Conservation (phyloP, 1,284 basidiomycete species). For the Ceratobasidium sp. region DNA sequence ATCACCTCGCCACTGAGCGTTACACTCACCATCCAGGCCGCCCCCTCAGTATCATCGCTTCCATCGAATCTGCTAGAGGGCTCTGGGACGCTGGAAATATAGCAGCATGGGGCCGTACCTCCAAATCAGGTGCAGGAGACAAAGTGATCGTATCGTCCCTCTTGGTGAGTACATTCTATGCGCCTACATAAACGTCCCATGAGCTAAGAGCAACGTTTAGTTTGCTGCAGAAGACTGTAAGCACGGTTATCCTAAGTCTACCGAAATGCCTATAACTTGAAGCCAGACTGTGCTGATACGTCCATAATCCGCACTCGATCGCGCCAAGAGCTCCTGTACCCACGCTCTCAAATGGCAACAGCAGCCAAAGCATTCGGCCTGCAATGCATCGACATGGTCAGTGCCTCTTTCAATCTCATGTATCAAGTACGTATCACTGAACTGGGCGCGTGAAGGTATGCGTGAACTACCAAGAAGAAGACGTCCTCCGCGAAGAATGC, state of each 20-base stretch:
- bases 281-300: slow-evolving; percentile 77
- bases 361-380: slow-evolving; percentile 87
- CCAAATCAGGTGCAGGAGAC: slow-evolving; percentile 49
- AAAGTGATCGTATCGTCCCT: slow-evolving; percentile 49
- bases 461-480: slow-evolving; percentile 84
- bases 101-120: slow-evolving; percentile 64
- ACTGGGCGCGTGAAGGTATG: slow-evolving; percentile 72
- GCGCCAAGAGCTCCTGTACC: slow-evolving; percentile 81
- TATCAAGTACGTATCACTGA: not conserved
- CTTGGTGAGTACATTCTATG: slow-evolving; percentile 35
- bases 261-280: too few relatives aligned
- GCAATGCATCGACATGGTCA: slow-evolving; percentile 89
- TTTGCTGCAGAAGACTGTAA: slow-evolving; percentile 92
- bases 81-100: slow-evolving; percentile 70
- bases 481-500: slow-evolving; percentile 78
- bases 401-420: slow-evolving; percentile 41
- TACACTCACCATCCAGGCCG: slow-evolving; percentile 47
- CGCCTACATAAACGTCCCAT: not conserved
- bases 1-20: slow-evolving; percentile 32
- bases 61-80: slow-evolving; percentile 80
- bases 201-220: slow-evolving; percentile 55
- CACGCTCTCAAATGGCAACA: slow-evolving; percentile 85
- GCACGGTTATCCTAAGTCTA: slow-evolving; percentile 46
- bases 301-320: slow-evolving; percentile 81
- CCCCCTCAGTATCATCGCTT: slow-evolving; percentile 72